phyloP scores from a whole-genome alignment of 805 yeast species.

The Kuraishia capsulata region DNA sequence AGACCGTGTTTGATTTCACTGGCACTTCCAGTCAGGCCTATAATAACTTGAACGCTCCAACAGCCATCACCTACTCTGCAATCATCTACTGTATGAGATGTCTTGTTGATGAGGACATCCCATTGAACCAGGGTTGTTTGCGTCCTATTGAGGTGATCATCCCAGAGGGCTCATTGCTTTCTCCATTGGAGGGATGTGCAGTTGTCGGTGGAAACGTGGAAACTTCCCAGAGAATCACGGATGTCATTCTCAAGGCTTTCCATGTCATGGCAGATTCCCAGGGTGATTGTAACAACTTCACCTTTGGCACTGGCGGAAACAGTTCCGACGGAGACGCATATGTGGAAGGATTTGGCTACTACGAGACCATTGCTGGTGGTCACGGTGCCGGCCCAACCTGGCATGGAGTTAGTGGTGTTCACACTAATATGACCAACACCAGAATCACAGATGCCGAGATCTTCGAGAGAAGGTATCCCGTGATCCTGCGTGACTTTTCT shows the following conservation, averaged over 20 bases:
- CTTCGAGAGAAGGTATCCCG: constrained; percentile 43
- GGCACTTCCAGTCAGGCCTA: constrained; percentile 85
- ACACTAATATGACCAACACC: constrained; percentile 46
- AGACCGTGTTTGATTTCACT: constrained; percentile 71
- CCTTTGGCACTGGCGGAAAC: constrained; percentile 78
- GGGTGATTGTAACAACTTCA: constrained; percentile 90
- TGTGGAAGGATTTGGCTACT: constrained; percentile 73
- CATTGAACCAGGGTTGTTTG: constrained; percentile 89
- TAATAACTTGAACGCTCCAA: constrained; percentile 90
- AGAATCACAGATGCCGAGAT: constrained; percentile 44
- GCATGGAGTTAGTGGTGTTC: constrained; percentile 38
- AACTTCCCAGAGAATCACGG: constrained; percentile 90
- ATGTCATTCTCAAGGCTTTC: constrained; percentile 80
- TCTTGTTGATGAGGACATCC: constrained; percentile 78
- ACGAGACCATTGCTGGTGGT: constrained; percentile 94
- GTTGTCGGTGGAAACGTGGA: constrained; percentile 94
- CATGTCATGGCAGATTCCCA: constrained; percentile 91
- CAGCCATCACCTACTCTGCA: constrained; percentile 83
- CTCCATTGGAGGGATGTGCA: constrained; percentile 81
- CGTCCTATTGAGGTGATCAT: constrained; percentile 62
- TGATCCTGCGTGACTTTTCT: constrained; percentile 48
- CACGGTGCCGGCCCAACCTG: constrained; percentile 75
- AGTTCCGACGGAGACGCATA: constrained; percentile 33
- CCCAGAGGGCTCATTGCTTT: constrained; percentile 54
- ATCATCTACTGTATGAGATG: constrained; percentile 81